These are phyloP conservation scores for Tilletia indica DNA, from an alignment of 1,284 basidiomycete genomes.

Conservation along the genomic window DNA sequence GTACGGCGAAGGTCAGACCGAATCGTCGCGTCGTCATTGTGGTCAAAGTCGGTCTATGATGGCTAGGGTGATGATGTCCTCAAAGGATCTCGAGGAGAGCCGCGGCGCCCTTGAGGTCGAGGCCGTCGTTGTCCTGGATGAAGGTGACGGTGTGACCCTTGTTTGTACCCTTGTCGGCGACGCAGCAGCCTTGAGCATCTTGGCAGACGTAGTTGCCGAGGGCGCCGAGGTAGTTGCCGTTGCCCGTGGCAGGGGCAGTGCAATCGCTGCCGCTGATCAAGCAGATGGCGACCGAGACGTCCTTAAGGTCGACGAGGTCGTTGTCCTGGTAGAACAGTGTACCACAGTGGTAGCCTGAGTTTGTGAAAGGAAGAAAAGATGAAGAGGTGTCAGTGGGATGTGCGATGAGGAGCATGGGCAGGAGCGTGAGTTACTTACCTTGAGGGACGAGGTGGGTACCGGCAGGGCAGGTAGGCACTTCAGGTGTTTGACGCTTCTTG, in stretches of 20 bases:
- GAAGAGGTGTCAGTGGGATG: background rate
- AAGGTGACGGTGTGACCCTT: constrained; percentile 6
- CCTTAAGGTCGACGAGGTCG: constrained; percentile 16
- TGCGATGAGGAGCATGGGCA: background rate
- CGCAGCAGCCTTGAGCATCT: constrained; percentile 10
- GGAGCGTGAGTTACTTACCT: background rate
- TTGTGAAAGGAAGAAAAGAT: background rate
- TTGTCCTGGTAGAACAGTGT: constrained; percentile 14
- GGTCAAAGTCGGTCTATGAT: too few species aligned
- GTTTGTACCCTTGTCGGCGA: constrained; percentile 9
- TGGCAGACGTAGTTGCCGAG: constrained; percentile 17
- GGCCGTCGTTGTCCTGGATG: constrained; percentile 14
- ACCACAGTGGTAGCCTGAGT: too few species aligned
- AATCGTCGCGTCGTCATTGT: too few species aligned
- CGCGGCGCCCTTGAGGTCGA: too few species aligned
- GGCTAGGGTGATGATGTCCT: too few species aligned
- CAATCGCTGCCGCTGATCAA: background rate
- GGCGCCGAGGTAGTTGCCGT: constrained; percentile 5
- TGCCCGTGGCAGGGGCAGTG: background rate
- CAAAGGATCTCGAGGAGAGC: too few species aligned
- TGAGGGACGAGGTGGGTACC: constrained; percentile 14
- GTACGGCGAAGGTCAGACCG: too few species aligned
- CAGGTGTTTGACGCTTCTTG: background rate
- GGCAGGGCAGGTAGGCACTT: background rate
- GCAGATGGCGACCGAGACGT: background rate